These are phyloP conservation scores for Posidonia australis DNA, from an alignment of 106 monocot species.

Conservation along the genomic window DNA sequence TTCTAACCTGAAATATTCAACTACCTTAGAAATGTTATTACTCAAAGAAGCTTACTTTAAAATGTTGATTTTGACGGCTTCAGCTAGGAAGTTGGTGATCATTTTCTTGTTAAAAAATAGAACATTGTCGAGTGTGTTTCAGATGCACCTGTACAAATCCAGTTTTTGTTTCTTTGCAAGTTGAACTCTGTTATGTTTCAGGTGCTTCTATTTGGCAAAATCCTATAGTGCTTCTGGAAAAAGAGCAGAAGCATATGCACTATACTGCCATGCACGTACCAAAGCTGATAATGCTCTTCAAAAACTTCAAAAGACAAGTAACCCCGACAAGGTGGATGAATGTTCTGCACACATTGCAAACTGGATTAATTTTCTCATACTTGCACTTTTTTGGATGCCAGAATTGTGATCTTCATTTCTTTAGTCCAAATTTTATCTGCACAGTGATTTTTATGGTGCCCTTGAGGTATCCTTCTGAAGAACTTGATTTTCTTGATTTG, in stretches of 20 bases:
- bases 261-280: constrained; percentile 65
- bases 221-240: constrained; percentile 90
- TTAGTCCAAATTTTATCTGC: no score
- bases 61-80: no score
- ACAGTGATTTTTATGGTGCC: no score
- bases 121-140: neutral
- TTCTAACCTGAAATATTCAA: no score
- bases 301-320: constrained; percentile 38
- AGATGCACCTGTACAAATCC: neutral
- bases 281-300: constrained; percentile 59
- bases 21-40: no score
- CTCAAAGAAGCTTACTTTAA: no score
- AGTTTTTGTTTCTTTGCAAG: neutral
- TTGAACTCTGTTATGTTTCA: constrained; percentile 13
- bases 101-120: no score
- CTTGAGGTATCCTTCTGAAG: no score
- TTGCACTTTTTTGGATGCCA: neutral
- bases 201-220: constrained; percentile 96
- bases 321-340: constrained; percentile 50
- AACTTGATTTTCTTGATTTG: no score
- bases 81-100: no score
- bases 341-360: no score
- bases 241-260: constrained; percentile 84
- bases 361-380: neutral
- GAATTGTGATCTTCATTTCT: no score